A percentile compares a stretch with the other conserved stretches of the same genome.
These are phyloP conservation scores for Peltaster fructicola DNA, from an alignment of 2,329 filamentous ascomycete species.

Conservation along the genomic window DNA sequence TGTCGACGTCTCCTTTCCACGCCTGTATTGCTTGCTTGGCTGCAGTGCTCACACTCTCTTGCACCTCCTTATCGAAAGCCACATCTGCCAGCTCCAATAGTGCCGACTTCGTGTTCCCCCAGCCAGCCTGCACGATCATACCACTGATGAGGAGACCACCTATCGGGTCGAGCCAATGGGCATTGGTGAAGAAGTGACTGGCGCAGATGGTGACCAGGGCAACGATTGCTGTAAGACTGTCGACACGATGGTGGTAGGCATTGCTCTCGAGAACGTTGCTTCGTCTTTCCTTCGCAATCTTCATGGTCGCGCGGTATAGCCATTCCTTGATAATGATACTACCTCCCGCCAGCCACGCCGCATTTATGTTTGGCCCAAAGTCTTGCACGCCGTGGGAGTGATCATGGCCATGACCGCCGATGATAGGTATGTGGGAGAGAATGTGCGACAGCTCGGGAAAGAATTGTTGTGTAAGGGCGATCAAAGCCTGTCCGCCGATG, in stretches of 20 bases:
- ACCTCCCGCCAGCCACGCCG: slow-evolving; percentile 80
- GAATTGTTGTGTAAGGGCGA: slow-evolving; percentile 34
- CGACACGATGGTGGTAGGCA: slow-evolving; percentile 87
- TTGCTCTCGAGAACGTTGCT: slow-evolving; percentile 93
- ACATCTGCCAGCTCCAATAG: slow-evolving; percentile 83
- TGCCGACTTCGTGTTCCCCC: slow-evolving; percentile 65
- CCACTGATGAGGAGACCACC: slow-evolving; percentile 83
- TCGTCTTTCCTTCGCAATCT: slow-evolving; percentile 82
- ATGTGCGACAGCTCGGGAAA: slow-evolving; percentile 28
- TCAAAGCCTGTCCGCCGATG: slow-evolving; percentile 59
- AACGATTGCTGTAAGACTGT: slow-evolving; percentile 87
- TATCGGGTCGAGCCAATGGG: slow-evolving; percentile 84
- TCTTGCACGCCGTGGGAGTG: slow-evolving; percentile 40
- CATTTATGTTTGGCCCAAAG: slow-evolving; percentile 65
- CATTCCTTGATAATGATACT: slow-evolving; percentile 91
- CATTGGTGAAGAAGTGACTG: slow-evolving; percentile 69
- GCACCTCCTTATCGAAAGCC: slow-evolving; percentile 71
- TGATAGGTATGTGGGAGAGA: slow-evolving; percentile 25
- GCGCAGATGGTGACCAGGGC: slow-evolving; percentile 78
- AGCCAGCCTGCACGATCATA: slow-evolving; percentile 83
- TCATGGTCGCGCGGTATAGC: slow-evolving; percentile 95
- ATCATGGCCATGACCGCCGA: slow-evolving; percentile 39
- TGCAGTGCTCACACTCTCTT: slow-evolving; percentile 50
- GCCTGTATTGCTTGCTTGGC: slow-evolving; percentile 38
- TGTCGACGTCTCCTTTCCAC: slow-evolving; percentile 31